Base-by-base conservation (phyloP, 768 basidiomycete genomes). In the Psilocybe tampanensis region DNA sequence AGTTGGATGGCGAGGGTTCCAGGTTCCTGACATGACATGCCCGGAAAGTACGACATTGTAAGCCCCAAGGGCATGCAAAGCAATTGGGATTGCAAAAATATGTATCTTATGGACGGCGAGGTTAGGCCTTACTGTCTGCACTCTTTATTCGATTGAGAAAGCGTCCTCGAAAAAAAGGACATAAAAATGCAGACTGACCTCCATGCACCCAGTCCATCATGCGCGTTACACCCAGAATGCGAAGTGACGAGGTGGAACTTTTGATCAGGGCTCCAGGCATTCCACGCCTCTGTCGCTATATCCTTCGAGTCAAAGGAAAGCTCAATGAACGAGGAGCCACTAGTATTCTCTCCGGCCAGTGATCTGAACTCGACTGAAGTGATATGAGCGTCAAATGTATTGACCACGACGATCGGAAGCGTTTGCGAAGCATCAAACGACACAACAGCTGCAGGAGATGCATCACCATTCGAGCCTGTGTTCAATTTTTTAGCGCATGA, bases 391-490 rank as follows among this genome's bases (percentile, higher is more conserved):
- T 52, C 51, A 29, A 52, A 52, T 4, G 51, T n/a, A 13, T 8
- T 15, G 2, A 43, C 36, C 12, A 39, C 34, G 3, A 52, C 51
- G 4, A 43, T 43, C 2, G 51, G 51, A 24, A 42, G 19, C 9
- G 51, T 42, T n/a, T 24, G 23, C 18, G 51, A 52, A 23, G 51
- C 21, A 29, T 52, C 51, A 24, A 52, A 52, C 4, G 51, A 52
- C 7, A 52, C 51, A 15, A 43, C 4, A 18, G 51, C 51, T 4
- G 36, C 22, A 22, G 51, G 15, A 15, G 39, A 39, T 13, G 4
- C n/a, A 5, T 13, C n/a, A 13, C 15, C 17, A 39, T 22, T 15
- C 8, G 19, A 29, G 29, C 5, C 29, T 51, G 23, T 6, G 41
- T 19, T 33, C 34, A 26, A n/a, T n/a, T n/a, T n/a, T n/a, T n/a